Conservation (phyloP, 306 rosid species). For the Trifolium pratense region DNA sequence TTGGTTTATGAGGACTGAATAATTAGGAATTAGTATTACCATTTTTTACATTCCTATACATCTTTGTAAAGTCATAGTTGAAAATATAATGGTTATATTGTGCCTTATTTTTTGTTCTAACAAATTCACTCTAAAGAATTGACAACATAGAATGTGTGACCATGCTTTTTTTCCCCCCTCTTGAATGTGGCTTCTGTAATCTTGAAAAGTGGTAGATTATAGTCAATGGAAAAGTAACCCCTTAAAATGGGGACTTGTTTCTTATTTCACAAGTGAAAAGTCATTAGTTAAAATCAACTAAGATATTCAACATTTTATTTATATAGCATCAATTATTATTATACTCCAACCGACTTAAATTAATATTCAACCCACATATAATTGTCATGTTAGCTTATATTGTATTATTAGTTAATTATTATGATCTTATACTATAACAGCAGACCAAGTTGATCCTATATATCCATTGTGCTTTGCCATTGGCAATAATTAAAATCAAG, state of each 20-base stretch:
- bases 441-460: slow-evolving; percentile 9
- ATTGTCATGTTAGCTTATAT: slow-evolving; percentile 2
- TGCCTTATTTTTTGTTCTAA: not conserved
- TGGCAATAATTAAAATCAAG: not conserved
- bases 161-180: not conserved
- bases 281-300: slow-evolving; percentile 2
- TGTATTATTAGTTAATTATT: not conserved
- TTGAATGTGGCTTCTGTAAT: not conserved
- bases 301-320: slow-evolving; percentile 4
- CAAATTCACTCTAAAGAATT: not conserved
- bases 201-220: not conserved
- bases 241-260: not conserved
- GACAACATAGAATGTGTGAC: not conserved
- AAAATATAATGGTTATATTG: not conserved
- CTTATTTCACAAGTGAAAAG: slow-evolving; percentile 10
- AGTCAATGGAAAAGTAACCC: not conserved
- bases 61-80: not conserved
- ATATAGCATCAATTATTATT: not conserved
- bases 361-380: not conserved
- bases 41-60: not conserved
- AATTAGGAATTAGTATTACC: not conserved
- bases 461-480: slow-evolving; percentile 16
- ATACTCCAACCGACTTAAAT: not conserved
- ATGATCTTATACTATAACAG: not conserved
- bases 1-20: not conserved